phyloP scores from a whole-genome alignment of 495 filamentous ascomycete genomes.

The Trichocladium uniseriatum region DNA sequence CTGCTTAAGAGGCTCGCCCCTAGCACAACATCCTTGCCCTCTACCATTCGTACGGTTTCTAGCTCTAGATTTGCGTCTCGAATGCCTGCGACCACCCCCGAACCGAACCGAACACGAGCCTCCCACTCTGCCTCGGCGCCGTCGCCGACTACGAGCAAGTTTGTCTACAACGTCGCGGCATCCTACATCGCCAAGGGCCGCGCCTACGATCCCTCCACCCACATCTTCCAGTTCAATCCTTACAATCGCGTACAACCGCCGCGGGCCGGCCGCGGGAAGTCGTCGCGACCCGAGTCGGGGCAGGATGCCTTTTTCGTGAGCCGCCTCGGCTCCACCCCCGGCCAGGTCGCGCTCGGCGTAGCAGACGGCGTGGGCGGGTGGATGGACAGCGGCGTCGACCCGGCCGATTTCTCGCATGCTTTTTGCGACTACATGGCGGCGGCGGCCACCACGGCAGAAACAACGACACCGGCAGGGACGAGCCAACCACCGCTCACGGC shows the following conservation, averaged over 20 bases:
- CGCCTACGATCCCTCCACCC: constrained; percentile 57
- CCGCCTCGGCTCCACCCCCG: constrained; percentile 50
- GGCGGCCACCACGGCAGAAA: constrained; percentile 45
- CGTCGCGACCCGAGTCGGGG: constrained; percentile 63
- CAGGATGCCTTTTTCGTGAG: constrained; percentile 96
- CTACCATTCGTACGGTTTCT: neutral
- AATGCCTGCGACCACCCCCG: neutral
- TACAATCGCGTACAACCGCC: constrained; percentile 47
- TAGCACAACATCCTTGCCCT: neutral
- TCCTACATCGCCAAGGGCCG: constrained; percentile 71
- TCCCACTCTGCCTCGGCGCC: constrained; percentile 5
- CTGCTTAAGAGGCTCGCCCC: neutral
- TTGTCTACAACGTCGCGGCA: constrained; percentile 57
- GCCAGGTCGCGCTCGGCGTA: constrained; percentile 67
- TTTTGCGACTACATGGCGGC: constrained; percentile 85
- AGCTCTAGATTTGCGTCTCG: neutral
- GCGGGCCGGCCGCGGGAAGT: constrained; percentile 36
- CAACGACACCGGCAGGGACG: constrained; percentile 1
- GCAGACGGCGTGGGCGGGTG: constrained; percentile 95
- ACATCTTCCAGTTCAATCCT: constrained; percentile 70
- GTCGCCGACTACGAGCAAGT: constrained; percentile 23
- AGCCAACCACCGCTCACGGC: constrained; percentile 43
- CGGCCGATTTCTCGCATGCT: constrained; percentile 91
- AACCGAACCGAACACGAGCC: neutral
- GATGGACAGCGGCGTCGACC: constrained; percentile 82